Percentiles rank a stretch among this genome's conserved stretches.
These are phyloP conservation scores for Casuarina equisetifolia DNA, from an alignment of 306 rosid genomes.

Conservation along the genomic window DNA sequence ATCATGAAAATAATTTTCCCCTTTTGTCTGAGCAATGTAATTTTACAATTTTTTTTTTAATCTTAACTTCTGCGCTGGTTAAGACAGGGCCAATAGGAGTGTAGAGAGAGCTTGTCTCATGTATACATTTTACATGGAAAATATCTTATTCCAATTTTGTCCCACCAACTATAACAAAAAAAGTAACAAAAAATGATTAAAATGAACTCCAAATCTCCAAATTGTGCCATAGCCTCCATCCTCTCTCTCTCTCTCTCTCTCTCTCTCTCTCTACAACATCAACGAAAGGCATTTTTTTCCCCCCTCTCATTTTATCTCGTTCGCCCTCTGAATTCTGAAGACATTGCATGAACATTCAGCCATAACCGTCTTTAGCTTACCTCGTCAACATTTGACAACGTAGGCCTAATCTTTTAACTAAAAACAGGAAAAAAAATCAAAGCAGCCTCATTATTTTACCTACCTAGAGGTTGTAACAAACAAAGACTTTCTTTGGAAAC, in stretches of 20 bases:
- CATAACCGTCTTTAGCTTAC: too few species aligned
- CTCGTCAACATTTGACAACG: too few species aligned
- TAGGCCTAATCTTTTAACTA: too few species aligned
- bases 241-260: background rate
- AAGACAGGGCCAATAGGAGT: conserved; percentile 46
- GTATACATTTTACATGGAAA: conserved; percentile 54
- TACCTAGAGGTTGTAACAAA: too few species aligned
- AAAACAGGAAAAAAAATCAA: too few species aligned
- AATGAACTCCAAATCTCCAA: background rate
- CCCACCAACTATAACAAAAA: conserved; percentile 24
- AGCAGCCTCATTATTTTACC: too few species aligned
- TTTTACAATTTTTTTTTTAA: conserved; percentile 24
- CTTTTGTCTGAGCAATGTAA: conserved; percentile 37
- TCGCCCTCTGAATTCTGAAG: too few species aligned
- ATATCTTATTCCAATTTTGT: conserved; percentile 67
- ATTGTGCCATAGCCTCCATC: conserved; percentile 1
- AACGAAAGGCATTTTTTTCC: too few species aligned
- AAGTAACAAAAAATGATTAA: background rate
- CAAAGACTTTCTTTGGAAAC: too few species aligned
- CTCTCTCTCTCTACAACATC: too few species aligned
- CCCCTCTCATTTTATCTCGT: too few species aligned
- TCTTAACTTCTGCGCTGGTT: conserved; percentile 42
- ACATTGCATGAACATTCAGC: too few species aligned
- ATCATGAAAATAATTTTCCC: conserved; percentile 22
- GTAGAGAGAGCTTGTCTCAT: conserved; percentile 55